Evolutionary conservation across 805 yeast species (phyloP).

Genomic region (Candida railenensis): DNA sequence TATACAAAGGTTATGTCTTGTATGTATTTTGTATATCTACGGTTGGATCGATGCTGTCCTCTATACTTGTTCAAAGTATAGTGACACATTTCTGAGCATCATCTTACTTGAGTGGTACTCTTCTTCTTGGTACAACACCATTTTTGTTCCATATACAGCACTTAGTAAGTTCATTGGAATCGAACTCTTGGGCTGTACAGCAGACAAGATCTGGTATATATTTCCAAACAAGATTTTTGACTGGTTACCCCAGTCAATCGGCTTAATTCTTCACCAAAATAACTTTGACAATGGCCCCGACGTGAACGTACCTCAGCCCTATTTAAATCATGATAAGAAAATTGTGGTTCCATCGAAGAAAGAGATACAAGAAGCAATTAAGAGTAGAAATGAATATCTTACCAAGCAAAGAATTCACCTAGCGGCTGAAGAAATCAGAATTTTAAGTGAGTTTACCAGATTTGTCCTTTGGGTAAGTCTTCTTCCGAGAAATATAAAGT

Average conservation of each 20-base stretch:
- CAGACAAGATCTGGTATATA: neutral
- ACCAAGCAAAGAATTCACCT: conserved; percentile 37
- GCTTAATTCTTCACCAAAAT: conserved; percentile 28
- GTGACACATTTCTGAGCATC: neutral
- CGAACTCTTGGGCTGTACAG: neutral
- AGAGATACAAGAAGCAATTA: conserved; percentile 28
- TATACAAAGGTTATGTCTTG: neutral
- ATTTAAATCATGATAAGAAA: conserved; percentile 38
- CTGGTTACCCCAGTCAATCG: conserved; percentile 25
- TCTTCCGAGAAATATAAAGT: conserved; percentile 14
- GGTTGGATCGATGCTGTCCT: neutral
- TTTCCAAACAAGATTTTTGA: conserved; percentile 4
- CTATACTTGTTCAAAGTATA: neutral
- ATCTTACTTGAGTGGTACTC: neutral
- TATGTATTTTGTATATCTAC: neutral
- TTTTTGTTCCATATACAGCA: neutral
- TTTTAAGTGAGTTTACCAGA: conserved; percentile 34
- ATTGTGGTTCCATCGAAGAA: conserved; percentile 36
- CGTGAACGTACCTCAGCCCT: conserved; percentile 44
- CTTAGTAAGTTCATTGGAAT: neutral
- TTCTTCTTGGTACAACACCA: neutral
- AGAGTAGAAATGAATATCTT: conserved; percentile 37
- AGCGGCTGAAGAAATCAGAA: conserved; percentile 41
- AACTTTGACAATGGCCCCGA: conserved; percentile 24
- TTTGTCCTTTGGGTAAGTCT: conserved; percentile 29